Evolutionary conservation across 345 rosid species (phyloP).

Genomic region (Nephelium lappaceum): DNA sequence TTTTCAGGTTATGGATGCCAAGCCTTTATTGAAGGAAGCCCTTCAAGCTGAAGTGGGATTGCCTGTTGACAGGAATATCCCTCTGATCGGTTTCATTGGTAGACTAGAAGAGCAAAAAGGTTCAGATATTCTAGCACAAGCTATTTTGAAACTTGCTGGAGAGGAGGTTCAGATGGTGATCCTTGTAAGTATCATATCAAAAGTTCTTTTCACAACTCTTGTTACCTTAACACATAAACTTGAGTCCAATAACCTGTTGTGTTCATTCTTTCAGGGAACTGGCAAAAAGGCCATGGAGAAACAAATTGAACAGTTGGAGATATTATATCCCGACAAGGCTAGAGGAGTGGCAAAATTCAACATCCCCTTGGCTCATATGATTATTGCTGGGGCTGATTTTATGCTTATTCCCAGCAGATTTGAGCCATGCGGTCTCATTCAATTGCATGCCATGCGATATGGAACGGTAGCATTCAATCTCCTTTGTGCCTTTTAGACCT

Average conservation of each 20-base stretch:
- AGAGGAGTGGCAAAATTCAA: slow-evolving; percentile 85
- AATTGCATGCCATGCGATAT: slow-evolving; percentile 94
- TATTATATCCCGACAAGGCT: slow-evolving; percentile 63
- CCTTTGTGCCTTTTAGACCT: neutral
- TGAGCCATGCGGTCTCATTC: slow-evolving; percentile 98
- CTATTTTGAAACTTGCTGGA: slow-evolving; percentile 60
- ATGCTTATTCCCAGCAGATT: slow-evolving; percentile 88
- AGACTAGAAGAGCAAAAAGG: slow-evolving; percentile 98
- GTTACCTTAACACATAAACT: neutral
- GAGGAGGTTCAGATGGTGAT: slow-evolving; percentile 72
- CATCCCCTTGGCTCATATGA: slow-evolving; percentile 82
- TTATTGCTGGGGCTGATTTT: slow-evolving; percentile 88
- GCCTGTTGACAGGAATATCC: slow-evolving; percentile 80
- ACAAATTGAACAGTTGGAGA: slow-evolving; percentile 69
- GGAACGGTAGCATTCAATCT: slow-evolving; percentile 61
- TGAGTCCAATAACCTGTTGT: neutral
- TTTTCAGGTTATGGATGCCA: slow-evolving; percentile 72
- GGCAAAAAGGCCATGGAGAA: slow-evolving; percentile 84
- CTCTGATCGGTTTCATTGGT: slow-evolving; percentile 93
- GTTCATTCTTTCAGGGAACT: slow-evolving; percentile 61
- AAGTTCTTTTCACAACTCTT: neutral
- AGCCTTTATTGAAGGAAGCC: slow-evolving; percentile 85
- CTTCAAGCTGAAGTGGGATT: slow-evolving; percentile 92
- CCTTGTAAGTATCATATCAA: slow-evolving; percentile 56
- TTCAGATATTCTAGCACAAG: slow-evolving; percentile 81